Percentiles rank a stretch among this genome's conserved stretches.
Conservation (phyloP, 2,329 filamentous ascomycete species). For the Calonectria fujianensis region DNA sequence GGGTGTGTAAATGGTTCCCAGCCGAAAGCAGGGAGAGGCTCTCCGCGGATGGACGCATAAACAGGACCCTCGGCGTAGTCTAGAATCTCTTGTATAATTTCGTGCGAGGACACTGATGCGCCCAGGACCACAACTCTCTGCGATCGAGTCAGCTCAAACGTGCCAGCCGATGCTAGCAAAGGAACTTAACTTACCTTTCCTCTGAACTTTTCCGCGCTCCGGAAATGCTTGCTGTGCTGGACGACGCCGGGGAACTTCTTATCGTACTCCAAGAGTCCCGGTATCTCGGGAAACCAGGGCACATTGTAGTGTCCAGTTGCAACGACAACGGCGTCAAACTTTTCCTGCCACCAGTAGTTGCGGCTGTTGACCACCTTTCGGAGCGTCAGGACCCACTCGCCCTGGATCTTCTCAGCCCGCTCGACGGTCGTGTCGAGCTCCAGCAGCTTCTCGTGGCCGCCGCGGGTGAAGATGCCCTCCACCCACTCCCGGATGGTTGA, state of each 20-base stretch:
- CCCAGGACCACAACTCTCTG: constrained; percentile 74
- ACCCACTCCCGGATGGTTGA: constrained; percentile 34
- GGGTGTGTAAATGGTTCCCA: constrained; percentile 37
- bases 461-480: constrained; percentile 32
- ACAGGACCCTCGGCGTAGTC: constrained; percentile 20
- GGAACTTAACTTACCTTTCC: constrained; percentile 41
- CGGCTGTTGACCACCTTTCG: constrained; percentile 62
- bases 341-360: constrained; percentile 64
- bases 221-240: constrained; percentile 64
- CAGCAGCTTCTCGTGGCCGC: constrained; percentile 39
- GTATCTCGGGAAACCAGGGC: constrained; percentile 63
- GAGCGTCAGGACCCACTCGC: constrained; percentile 70
- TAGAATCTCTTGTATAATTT: constrained; percentile 71
- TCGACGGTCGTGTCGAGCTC: constrained; percentile 75
- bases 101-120: constrained; percentile 74
- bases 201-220: constrained; percentile 53
- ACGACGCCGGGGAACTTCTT: constrained; percentile 60
- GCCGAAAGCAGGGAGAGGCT: constrained; percentile 29
- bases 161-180: neutral
- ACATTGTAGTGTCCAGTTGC: constrained; percentile 65
- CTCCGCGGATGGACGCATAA: constrained; percentile 30
- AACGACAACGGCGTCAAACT: constrained; percentile 64
- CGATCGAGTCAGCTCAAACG: neutral
- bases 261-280: constrained; percentile 63
- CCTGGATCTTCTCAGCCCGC: constrained; percentile 65